These are phyloP conservation scores for Quercus alba DNA, from an alignment of 306 rosid genomes.

Conservation along the genomic window DNA sequence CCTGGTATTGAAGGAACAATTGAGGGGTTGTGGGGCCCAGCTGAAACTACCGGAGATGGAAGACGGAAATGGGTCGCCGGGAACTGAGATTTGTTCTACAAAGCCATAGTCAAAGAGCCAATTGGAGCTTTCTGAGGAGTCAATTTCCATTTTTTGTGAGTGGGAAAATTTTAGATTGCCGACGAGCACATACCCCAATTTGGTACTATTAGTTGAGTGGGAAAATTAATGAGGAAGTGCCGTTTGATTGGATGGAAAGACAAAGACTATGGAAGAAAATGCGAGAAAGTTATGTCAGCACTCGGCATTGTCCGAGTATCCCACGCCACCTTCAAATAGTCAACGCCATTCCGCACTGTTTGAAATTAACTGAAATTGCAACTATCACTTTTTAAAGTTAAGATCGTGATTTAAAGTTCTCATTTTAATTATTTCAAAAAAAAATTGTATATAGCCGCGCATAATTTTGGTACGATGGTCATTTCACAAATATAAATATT, in stretches of 20 bases:
- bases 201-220: background rate
- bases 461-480: too few species aligned
- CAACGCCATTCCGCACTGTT: background rate
- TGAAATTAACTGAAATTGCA: background rate
- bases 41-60: slow-evolving; percentile 42
- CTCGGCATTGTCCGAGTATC: background rate
- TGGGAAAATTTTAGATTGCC: background rate
- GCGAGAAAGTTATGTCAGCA: background rate
- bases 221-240: background rate
- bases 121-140: slow-evolving; percentile 32
- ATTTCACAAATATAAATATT: too few species aligned
- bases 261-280: background rate
- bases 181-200: background rate
- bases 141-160: slow-evolving; percentile 44
- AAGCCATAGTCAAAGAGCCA: slow-evolving; percentile 60
- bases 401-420: too few species aligned
- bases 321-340: background rate
- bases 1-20: slow-evolving; percentile 42
- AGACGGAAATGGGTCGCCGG: slow-evolving; percentile 39
- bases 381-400: too few species aligned
- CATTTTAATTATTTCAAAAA: too few species aligned
- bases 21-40: slow-evolving; percentile 45
- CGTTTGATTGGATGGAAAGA: background rate
- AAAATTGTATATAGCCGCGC: too few species aligned
- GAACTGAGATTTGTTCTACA: slow-evolving; percentile 33